Base-by-base conservation (phyloP, 2,329 filamentous ascomycete species). In the Ophiostoma quercus region DNA sequence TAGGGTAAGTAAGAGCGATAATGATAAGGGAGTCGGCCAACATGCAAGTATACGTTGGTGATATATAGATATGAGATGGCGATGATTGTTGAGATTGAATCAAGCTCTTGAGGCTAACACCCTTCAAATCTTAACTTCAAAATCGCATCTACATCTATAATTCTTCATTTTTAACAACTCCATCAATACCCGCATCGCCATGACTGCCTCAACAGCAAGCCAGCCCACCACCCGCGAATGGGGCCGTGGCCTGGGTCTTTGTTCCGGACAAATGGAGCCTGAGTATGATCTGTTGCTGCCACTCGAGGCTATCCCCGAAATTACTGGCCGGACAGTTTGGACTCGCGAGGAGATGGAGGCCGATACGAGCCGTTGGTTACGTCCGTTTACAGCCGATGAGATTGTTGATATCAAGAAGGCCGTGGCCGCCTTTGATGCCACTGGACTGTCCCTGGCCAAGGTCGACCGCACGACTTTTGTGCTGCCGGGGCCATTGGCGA, bases 1-100 rank as follows among this genome's bases (percentile, higher is more conserved):
- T 54, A 54, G 51, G 51, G 51, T 54, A 54, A 54, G n/a, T 54
- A 54, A 54, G 51, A 54, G 51, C 51, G 51, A 54, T 22, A 25
- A 25, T 54, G 51, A 25, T 54, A 25, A 54, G n/a, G 11, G n/a
- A 25, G 22, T 25, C 22, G 22, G 22, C 9, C 51, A 8, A 2
- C 11, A 54, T 11, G 51, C 9, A n/a, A 43, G 41, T 12, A 43
- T 47, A 16, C 3, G 16, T 19, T 47, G 41, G 14, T 19, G 41
- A 19, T 47, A 47, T 19, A 47, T 16, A 47, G 41, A 47, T 47
- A 16, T 47, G 41, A 14, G 41, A 47, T 47, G 41, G 41, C 41
- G 14, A 6, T 5, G 4, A 16, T 19, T 47, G 5, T 16, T 47
- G 14, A 47, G 14, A 19, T 47, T 19, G 5, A 14, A 47, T 47